Conservation (phyloP, 345 rosid species). For the Eucalyptus melliodora region DNA sequence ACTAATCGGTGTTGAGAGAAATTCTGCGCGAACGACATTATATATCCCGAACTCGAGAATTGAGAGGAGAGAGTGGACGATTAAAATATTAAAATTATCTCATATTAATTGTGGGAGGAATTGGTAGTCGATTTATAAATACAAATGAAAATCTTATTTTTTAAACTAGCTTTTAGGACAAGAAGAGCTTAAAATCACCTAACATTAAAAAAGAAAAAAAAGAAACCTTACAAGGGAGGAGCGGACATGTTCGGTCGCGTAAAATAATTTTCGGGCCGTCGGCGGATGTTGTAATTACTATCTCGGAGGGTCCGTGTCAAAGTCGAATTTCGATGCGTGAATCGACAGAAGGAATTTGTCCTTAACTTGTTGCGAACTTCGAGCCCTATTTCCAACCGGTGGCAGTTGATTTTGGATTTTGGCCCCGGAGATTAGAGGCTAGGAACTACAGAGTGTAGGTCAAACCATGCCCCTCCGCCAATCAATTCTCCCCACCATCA, state of each 20-base stretch:
- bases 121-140: too few relatives aligned
- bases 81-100: neutral
- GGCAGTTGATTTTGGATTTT: neutral
- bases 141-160: too few relatives aligned
- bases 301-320: neutral
- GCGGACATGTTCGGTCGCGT: neutral
- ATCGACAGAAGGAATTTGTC: neutral
- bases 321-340: neutral
- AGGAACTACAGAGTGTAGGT: neutral
- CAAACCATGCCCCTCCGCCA: neutral
- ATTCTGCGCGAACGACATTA: neutral
- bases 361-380: neutral
- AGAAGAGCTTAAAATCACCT: too few relatives aligned
- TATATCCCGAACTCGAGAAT: neutral
- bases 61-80: neutral
- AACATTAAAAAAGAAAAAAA: too few relatives aligned
- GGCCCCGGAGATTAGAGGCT: neutral
- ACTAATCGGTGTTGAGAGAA: neutral
- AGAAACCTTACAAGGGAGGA: too few relatives aligned
- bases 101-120: fast-evolving
- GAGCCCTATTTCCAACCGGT: neutral
- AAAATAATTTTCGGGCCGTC: neutral
- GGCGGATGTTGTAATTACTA: neutral
- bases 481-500: neutral
- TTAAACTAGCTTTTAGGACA: too few relatives aligned